These are phyloP conservation scores for Cercis canadensis DNA, from an alignment of 306 rosid species.

Conservation along the genomic window DNA sequence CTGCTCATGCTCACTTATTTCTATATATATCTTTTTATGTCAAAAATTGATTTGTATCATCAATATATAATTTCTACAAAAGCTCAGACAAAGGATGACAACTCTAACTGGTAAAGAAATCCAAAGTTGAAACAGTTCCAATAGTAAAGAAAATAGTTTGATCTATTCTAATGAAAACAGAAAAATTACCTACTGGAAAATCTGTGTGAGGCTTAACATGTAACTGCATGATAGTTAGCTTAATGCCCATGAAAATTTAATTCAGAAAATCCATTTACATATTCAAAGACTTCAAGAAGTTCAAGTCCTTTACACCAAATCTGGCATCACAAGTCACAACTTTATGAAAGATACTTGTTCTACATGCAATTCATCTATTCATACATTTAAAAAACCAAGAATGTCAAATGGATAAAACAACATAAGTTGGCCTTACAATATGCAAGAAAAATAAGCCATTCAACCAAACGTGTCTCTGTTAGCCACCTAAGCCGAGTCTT, in stretches of 20 bases:
- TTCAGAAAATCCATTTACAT: neutral
- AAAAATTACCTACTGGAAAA: neutral
- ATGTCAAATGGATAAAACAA: too few relatives aligned
- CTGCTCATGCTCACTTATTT: neutral
- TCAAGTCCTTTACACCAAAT: neutral
- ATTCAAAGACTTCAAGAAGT: neutral
- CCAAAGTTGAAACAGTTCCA: neutral
- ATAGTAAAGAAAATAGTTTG: neutral
- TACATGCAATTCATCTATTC: neutral
- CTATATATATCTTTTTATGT: too few relatives aligned
- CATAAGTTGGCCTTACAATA: neutral
- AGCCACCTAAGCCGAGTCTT: neutral
- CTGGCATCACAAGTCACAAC: neutral
- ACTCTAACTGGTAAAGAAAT: neutral
- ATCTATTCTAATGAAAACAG: conserved; percentile 2
- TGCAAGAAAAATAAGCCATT: neutral
- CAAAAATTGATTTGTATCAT: neutral
- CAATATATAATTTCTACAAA: neutral
- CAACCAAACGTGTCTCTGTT: neutral
- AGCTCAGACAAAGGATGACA: neutral
- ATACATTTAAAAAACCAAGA: too few relatives aligned
- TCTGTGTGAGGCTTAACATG: neutral
- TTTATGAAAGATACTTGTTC: neutral
- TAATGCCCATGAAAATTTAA: too few relatives aligned
- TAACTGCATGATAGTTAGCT: too few relatives aligned